Evolutionary conservation across 176 grass and related monocot genomes (phyloP).

Genomic region (Cymbopogon citratus): DNA sequence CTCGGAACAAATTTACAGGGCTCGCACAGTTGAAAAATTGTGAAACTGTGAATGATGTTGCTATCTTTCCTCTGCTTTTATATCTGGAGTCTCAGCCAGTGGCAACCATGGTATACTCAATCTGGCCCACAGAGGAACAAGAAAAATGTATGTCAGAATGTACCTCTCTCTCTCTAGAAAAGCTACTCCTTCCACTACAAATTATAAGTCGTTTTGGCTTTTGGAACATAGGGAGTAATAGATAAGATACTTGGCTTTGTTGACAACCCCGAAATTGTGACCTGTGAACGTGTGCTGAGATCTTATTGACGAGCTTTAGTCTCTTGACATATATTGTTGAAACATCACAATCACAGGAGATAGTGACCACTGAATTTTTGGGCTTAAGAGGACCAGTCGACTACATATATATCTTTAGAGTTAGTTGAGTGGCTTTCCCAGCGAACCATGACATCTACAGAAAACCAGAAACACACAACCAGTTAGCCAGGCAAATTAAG

Average conservation of each 20-base stretch:
- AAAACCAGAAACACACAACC: neutral
- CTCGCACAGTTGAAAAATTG: neutral
- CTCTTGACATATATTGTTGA: neutral
- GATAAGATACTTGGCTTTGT: neutral
- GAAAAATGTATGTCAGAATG: neutral
- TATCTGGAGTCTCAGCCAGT: neutral
- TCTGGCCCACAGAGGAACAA: neutral
- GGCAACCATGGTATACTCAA: neutral
- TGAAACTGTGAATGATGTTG: neutral
- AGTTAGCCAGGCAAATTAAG: conserved; percentile 1
- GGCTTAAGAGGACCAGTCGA: neutral
- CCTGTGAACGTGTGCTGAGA: neutral
- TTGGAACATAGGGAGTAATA: no score
- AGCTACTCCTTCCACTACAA: no score
- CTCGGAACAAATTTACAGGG: neutral
- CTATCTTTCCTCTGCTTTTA: neutral
- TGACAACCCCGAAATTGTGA: neutral
- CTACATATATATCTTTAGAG: no score
- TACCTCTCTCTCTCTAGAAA: neutral
- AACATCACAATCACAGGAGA: neutral
- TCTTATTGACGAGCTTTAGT: neutral
- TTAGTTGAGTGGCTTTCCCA: neutral
- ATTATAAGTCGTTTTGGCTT: no score
- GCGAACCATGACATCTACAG: conserved; percentile 21
- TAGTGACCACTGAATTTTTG: neutral